These are phyloP conservation scores for Russula emetica DNA, from an alignment of 768 basidiomycete genomes.

Conservation along the genomic window DNA sequence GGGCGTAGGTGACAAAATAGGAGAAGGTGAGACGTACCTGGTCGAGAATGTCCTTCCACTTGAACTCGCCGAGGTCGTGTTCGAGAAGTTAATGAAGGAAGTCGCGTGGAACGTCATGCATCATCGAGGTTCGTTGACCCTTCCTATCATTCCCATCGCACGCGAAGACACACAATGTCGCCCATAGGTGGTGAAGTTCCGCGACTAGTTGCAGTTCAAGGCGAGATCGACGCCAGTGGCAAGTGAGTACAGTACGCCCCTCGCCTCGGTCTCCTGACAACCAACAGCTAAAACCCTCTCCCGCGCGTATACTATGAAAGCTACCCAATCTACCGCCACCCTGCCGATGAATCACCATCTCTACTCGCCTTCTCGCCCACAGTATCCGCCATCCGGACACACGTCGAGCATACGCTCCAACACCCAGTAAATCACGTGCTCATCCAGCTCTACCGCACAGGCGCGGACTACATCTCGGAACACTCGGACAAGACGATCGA, in stretches of 20 bases:
- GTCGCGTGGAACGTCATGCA: constrained; percentile 72
- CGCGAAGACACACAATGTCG: neutral
- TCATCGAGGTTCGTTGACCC: constrained; percentile 53
- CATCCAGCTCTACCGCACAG: constrained; percentile 75
- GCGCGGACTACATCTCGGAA: constrained; percentile 79
- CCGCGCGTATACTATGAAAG: constrained; percentile 34
- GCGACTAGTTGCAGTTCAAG: constrained; percentile 58
- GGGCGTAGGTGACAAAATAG: constrained; percentile 41
- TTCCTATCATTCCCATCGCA: neutral
- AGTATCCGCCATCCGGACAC: constrained; percentile 57
- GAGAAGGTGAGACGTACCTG: constrained; percentile 67
- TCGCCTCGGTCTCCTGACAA: too few species aligned
- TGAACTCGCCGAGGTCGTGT: constrained; percentile 52
- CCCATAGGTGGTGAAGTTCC: constrained; percentile 67
- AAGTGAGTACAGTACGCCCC: constrained; percentile 35
- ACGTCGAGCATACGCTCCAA: constrained; percentile 52
- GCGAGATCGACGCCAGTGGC: constrained; percentile 47
- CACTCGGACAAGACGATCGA: constrained; percentile 88
- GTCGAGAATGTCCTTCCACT: constrained; percentile 53
- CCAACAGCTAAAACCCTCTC: neutral
- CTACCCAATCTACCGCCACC: constrained; percentile 78
- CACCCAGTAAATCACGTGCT: constrained; percentile 81
- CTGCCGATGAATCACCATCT: constrained; percentile 71
- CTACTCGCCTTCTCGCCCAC: constrained; percentile 64
- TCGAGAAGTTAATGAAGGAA: constrained; percentile 55